Evolutionary conservation across 169 alveolate species (phyloP).

Genomic region (Plasmodium inui): DNA sequence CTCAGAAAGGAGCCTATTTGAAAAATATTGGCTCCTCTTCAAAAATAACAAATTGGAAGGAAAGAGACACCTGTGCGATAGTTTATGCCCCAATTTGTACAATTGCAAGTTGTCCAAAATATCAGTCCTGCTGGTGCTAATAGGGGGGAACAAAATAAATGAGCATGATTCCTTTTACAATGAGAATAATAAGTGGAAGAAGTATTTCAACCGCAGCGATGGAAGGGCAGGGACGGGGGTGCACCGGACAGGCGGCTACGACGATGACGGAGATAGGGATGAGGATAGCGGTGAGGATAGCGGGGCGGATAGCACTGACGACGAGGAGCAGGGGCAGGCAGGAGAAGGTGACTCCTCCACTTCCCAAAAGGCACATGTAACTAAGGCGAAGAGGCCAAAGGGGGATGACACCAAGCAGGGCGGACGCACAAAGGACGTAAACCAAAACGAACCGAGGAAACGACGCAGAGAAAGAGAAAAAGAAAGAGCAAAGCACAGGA

Average conservation of each 20-base stretch:
- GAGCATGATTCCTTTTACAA: constrained; percentile 55
- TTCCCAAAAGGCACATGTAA: neutral
- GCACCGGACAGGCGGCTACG: neutral
- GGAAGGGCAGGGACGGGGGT: neutral
- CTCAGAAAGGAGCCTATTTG: constrained; percentile 9
- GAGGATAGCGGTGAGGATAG: neutral
- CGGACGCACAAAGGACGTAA: neutral
- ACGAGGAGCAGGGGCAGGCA: neutral
- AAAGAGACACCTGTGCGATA: constrained; percentile 55
- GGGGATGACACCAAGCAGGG: neutral
- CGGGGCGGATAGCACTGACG: too few relatives aligned
- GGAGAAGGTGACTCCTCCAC: neutral
- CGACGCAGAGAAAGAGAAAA: neutral
- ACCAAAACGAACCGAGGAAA: neutral
- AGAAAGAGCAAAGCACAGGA: neutral
- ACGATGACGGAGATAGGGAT: neutral
- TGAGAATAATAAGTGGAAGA: constrained; percentile 61
- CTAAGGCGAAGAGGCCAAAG: neutral
- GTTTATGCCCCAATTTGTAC: constrained; percentile 68
- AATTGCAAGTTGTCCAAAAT: constrained; percentile 64
- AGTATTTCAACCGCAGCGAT: constrained; percentile 12
- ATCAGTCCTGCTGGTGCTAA: constrained; percentile 35
- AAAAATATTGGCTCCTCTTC: constrained; percentile 60
- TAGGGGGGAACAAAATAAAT: constrained; percentile 59
- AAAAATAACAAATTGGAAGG: constrained; percentile 64